Evolutionary conservation across 2,329 filamentous ascomycete species (phyloP).

Genomic region (Talaromyces islandicus): DNA sequence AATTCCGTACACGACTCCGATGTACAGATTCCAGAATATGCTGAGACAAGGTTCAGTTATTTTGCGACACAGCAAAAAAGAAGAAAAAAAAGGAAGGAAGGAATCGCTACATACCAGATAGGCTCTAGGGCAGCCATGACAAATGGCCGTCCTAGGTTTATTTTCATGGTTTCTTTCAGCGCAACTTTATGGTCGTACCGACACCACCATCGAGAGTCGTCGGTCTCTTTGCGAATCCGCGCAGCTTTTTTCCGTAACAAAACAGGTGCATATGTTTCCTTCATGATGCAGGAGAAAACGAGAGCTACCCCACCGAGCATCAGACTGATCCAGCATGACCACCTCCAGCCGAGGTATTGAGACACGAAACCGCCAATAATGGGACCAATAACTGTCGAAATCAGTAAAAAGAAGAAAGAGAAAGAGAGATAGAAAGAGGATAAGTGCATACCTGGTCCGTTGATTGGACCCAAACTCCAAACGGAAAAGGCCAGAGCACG

Average conservation of each 20-base stretch:
- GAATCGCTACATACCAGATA: slow-evolving; percentile 57
- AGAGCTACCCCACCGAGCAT: slow-evolving; percentile 54
- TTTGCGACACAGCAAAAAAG: not conserved
- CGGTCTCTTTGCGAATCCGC: slow-evolving; percentile 59
- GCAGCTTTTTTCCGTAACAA: slow-evolving; percentile 61
- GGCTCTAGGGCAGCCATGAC: slow-evolving; percentile 73
- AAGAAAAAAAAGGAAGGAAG: no score
- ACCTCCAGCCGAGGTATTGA: slow-evolving; percentile 69
- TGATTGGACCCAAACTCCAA: slow-evolving; percentile 79
- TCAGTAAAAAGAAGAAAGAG: not conserved
- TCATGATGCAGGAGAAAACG: slow-evolving; percentile 51
- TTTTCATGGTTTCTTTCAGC: slow-evolving; percentile 61
- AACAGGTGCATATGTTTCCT: slow-evolving; percentile 65
- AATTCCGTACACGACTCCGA: slow-evolving; percentile 75
- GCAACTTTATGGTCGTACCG: slow-evolving; percentile 68
- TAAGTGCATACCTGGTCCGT: slow-evolving; percentile 51
- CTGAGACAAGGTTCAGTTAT: slow-evolving; percentile 33
- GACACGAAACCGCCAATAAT: slow-evolving; percentile 76
- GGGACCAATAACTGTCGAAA: slow-evolving; percentile 48
- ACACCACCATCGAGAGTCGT: slow-evolving; percentile 69
- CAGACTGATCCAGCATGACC: slow-evolving; percentile 68
- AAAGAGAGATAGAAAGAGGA: not conserved
- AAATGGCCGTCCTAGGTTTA: slow-evolving; percentile 73
- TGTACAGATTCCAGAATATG: slow-evolving; percentile 67
- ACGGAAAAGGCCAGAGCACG: slow-evolving; percentile 77